Base-by-base conservation (phyloP, 2,329 filamentous ascomycete species). In the Colletotrichum caudatum region DNA sequence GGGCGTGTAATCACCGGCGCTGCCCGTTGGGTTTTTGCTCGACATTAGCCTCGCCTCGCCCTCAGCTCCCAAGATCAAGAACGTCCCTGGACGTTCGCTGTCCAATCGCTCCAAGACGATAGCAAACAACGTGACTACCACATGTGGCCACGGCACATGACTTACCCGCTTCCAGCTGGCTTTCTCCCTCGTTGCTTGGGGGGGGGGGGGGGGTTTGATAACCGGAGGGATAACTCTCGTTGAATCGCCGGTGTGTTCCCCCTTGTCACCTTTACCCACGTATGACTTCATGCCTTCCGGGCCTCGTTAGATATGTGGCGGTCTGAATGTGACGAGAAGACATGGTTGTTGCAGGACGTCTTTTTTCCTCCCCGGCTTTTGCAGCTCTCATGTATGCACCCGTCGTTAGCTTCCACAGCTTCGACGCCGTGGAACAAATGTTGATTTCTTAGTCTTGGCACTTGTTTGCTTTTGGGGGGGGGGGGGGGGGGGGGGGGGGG, bases 21-120 rank as follows among this genome's bases (percentile, higher is more conserved):
- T 66, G 64, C 35, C 50, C 63, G 71, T 70, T 48, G 62, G 26
- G 66, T 67, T 29, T 29, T 29, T 41, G n/a, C 41, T 56, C 41
- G 41, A 57, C 39, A 35, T 57, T 51, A 63, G 64, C 64, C 64
- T 74, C 71, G 73, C 73, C 73, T 68, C 68, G 67, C 50, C 26
- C 59, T 74, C 73, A 73, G 73, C 73, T 74, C 59, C 50, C 63
- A 62, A 63, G 65, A 68, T 65, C 66, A 68, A 65, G 44, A 54
- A 54, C 50, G 41, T 61, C 48, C 61, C 62, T 44, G 73, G 20
- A 48, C 23, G 23, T 58, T 37, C 63, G 60, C 72, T 62, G 72
- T 64, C 72, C 72, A 73, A 73, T 73, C 50, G 66, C 56, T 37
- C 41, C 56, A 16, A 50, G 56, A 20, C 56, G 56, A 72, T 62